Evolutionary conservation across 768 basidiomycete species (phyloP).

Genomic region (Suillus decipiens): DNA sequence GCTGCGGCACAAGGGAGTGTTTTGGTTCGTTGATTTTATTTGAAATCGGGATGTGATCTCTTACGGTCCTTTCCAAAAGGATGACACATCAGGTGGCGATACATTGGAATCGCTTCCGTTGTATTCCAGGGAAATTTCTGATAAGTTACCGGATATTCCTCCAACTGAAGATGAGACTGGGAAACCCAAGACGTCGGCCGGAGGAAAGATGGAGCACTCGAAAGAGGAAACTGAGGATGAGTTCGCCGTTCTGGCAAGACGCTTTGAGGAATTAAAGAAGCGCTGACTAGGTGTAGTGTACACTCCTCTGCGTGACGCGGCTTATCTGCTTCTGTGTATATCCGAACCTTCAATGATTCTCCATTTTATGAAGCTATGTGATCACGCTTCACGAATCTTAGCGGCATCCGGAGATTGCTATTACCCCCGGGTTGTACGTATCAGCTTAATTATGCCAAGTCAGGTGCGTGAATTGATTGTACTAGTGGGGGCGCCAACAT

Average conservation of each 20-base stretch:
- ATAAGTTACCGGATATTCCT: slow-evolving; percentile 53
- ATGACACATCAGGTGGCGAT: slow-evolving; percentile 8
- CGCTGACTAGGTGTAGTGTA: slow-evolving; percentile 40
- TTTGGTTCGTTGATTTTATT: slow-evolving; percentile 38
- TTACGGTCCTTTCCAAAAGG: background rate
- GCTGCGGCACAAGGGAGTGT: slow-evolving; percentile 35
- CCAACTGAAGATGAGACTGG: slow-evolving; percentile 49
- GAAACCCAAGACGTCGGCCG: slow-evolving; percentile 19
- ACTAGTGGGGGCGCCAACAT: background rate
- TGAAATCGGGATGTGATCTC: background rate
- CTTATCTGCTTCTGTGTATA: slow-evolving; percentile 7
- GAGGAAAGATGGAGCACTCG: slow-evolving; percentile 2
- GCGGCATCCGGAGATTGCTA: slow-evolving; percentile 2
- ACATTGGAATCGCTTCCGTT: slow-evolving; percentile 25
- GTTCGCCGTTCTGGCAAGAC: slow-evolving; percentile 71
- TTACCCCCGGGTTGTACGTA: slow-evolving; percentile 11
- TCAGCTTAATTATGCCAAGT: slow-evolving; percentile 10
- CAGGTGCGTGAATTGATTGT: slow-evolving; percentile 7
- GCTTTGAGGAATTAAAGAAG: slow-evolving; percentile 89
- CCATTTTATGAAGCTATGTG: slow-evolving; percentile 2
- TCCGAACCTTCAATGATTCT: slow-evolving; percentile 1
- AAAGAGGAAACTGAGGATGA: slow-evolving; percentile 54
- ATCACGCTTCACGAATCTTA: slow-evolving; percentile 2
- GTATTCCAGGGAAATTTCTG: slow-evolving; percentile 28
- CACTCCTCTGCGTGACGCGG: background rate